A percentile compares a stretch with the other conserved stretches of the same genome.
Conservation (phyloP, 2,329 filamentous ascomycete genomes). For the Claviceps citrina region DNA sequence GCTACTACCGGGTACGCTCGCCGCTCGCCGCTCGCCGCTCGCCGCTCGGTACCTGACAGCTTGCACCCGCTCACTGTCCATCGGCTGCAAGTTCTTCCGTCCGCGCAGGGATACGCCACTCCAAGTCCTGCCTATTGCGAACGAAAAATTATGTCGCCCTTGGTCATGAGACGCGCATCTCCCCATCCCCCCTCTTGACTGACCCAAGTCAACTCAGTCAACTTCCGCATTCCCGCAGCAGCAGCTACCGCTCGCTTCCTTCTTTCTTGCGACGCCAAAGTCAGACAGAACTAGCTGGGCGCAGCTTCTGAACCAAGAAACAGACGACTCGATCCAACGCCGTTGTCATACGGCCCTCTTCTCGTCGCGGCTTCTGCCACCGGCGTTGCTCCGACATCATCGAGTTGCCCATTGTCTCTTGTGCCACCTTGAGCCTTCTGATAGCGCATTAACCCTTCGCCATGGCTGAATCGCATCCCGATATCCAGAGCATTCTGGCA, state of each 20-base stretch:
- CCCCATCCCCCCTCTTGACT: background rate
- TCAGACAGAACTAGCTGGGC: background rate
- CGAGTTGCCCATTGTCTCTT: background rate
- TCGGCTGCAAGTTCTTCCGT: constrained; percentile 4
- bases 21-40: too few species aligned
- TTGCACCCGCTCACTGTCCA: background rate
- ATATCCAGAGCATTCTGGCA: constrained; percentile 32
- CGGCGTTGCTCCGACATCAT: background rate
- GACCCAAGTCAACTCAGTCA: background rate
- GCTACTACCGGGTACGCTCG: too few species aligned
- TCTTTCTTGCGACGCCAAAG: background rate
- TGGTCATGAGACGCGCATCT: background rate
- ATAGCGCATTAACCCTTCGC: background rate
- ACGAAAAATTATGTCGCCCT: constrained; percentile 1
- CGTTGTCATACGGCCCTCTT: background rate
- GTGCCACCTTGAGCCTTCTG: background rate
- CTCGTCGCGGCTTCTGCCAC: background rate
- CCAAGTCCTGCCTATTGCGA: too few species aligned
- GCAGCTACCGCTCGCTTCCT: background rate
- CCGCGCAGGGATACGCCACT: background rate
- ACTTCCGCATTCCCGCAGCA: background rate
- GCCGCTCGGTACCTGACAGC: too few species aligned
- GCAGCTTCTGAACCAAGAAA: background rate
- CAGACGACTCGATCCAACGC: background rate
- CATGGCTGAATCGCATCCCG: constrained; percentile 25